These are phyloP conservation scores for Cystofilobasidium capitatum DNA, from an alignment of 768 basidiomycete genomes.

Conservation along the genomic window DNA sequence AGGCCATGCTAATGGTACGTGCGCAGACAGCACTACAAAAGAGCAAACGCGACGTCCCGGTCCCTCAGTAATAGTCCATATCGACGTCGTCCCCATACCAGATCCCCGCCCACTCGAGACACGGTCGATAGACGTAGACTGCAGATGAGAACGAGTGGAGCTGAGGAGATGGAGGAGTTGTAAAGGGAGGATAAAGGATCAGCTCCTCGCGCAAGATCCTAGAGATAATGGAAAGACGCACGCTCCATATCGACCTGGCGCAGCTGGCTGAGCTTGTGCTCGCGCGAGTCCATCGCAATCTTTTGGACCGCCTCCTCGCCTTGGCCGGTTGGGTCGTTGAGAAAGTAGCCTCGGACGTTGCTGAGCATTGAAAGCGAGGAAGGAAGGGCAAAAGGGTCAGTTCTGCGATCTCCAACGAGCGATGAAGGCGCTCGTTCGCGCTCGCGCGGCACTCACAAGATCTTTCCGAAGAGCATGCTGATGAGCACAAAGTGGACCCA, in stretches of 20 bases:
- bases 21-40: no score
- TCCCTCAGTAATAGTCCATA: no score
- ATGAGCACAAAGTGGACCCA: constrained; percentile 16
- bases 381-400: not conserved
- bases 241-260: constrained; percentile 16
- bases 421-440: not conserved
- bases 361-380: not conserved
- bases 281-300: constrained; percentile 1
- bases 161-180: no score
- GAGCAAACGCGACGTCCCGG: no score
- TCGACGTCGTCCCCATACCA: constrained; percentile 12
- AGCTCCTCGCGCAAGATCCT: no score
- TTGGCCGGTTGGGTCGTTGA: constrained; percentile 1
- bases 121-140: constrained; percentile 11
- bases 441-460: constrained; percentile 1
- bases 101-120: constrained; percentile 17
- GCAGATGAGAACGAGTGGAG: no score
- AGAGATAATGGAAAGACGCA: no score
- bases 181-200: no score
- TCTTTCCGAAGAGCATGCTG: constrained; percentile 8
- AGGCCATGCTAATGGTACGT: no score
- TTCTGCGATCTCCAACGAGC: not conserved
- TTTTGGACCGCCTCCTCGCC: constrained; percentile 5
- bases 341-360: constrained; percentile 16
- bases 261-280: not conserved